Base-by-base conservation (phyloP, 441 rosid species). In the Pelargonium exstipulatum region DNA sequence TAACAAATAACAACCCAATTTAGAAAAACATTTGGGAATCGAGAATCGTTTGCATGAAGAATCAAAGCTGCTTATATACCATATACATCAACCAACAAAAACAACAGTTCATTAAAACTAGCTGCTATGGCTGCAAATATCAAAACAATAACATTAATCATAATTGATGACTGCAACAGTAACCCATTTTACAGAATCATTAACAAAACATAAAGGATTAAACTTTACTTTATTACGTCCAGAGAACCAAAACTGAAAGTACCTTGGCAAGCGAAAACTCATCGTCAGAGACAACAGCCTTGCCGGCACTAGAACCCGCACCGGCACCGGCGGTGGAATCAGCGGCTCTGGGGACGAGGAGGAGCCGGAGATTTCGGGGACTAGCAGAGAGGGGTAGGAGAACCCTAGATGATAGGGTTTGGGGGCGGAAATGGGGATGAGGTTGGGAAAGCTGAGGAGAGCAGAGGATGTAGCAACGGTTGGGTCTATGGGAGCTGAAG, bases 241-340 rank as follows among this genome's bases (percentile, higher is more conserved):
- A 32, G 35, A 32, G 35, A 32, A 32, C 35, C 35, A 1, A 32
- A 32, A 32, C 2, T 32, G 35, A 32, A 9, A 37, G 16, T 69
- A 91, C 99, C 96, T 94, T 91, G 64, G 92, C 89, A 17, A 94
- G 82, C 68, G 96, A 72, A 81, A 94, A 88, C 64, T 82, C 97
- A 17, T 90, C 91, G 65, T 94, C 97, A 64, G 87, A 58, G 65
- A 90, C 83, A 62, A 83, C 17, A 64, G 87, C 29, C 69, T 87
- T 86, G 66, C 74, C 78, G 42, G 91, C 20, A 7, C 7, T 60
- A 29, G 78, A 48, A 0, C 82, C 35, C 20, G 81, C 46, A 17
- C 91, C 40, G 65, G 91, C 68, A 20, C 95, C 77, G 80, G 80
- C 91, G 9, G 96, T 82, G 17, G 98, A 90, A 75, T 91, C 97